Evolutionary conservation across 2,329 filamentous ascomycete genomes (phyloP).

Genomic region (Cladosporium phlei): DNA sequence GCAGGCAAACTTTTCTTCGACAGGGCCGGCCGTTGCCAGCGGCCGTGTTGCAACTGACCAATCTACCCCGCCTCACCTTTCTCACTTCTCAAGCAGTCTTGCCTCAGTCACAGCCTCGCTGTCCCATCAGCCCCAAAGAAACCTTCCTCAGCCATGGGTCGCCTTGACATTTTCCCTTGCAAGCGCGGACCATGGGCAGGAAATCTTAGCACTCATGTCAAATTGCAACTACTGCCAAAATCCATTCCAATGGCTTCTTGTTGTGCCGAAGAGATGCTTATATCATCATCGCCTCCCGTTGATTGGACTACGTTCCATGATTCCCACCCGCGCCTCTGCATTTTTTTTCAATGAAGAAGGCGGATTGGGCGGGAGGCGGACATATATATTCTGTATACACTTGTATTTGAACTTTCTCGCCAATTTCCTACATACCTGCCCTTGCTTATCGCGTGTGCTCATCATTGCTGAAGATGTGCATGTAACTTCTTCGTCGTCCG

Average conservation of each 20-base stretch:
- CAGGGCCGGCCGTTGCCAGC: background rate
- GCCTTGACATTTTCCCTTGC: too few relatives aligned
- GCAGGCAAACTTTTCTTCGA: background rate
- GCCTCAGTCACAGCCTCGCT: too few relatives aligned
- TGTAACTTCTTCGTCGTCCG: too few relatives aligned
- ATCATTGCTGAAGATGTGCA: background rate
- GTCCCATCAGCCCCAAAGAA: too few relatives aligned
- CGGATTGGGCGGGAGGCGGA: conserved; percentile 14
- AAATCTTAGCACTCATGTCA: conserved; percentile 14
- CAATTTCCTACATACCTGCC: background rate
- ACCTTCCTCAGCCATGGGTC: too few relatives aligned
- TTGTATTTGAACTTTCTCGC: background rate
- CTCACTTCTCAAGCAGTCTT: too few relatives aligned
- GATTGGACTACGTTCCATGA: background rate
- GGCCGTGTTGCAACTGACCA: background rate
- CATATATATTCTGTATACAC: conserved; percentile 3
- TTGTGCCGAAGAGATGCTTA: conserved; percentile 17
- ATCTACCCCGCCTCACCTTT: background rate
- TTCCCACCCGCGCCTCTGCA: conserved; percentile 11
- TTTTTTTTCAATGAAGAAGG: conserved; percentile 3
- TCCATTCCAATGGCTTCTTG: conserved; percentile 14
- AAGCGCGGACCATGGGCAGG: too few relatives aligned
- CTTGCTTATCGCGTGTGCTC: background rate
- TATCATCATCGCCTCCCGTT: conserved; percentile 6
- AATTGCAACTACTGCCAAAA: conserved; percentile 16